Evolutionary conservation across 495 filamentous ascomycete species (phyloP).

Genomic region (Neurospora sp.): DNA sequence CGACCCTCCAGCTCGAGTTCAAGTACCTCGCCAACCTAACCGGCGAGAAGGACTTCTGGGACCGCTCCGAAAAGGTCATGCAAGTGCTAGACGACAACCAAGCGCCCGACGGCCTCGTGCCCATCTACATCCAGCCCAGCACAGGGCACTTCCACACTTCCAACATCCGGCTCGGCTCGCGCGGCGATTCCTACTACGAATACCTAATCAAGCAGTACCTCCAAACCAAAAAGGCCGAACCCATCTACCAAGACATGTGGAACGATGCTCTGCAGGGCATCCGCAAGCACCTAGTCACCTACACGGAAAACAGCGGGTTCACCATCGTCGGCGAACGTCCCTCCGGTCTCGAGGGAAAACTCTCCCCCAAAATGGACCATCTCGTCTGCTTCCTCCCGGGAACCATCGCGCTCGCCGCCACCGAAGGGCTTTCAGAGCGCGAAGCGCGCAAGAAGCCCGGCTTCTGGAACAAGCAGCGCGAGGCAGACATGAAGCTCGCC

Average conservation of each 20-base stretch:
- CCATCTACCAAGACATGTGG: slow-evolving; percentile 87
- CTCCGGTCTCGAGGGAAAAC: slow-evolving; percentile 48
- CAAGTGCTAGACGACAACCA: slow-evolving; percentile 74
- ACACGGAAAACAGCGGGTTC: slow-evolving; percentile 67
- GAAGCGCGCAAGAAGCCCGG: slow-evolving; percentile 57
- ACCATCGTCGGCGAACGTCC: slow-evolving; percentile 85
- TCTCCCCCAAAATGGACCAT: slow-evolving; percentile 95
- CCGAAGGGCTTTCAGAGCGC: slow-evolving; percentile 61
- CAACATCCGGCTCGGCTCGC: slow-evolving; percentile 84
- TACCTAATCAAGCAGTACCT: slow-evolving; percentile 96
- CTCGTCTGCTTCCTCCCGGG: slow-evolving; percentile 96
- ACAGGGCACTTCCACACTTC: slow-evolving; percentile 66
- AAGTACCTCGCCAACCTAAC: slow-evolving; percentile 96
- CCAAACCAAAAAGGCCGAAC: slow-evolving; percentile 80
- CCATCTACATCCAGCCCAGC: slow-evolving; percentile 80
- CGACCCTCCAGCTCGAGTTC: slow-evolving; percentile 88
- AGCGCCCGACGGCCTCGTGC: slow-evolving; percentile 71
- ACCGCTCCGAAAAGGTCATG: slow-evolving; percentile 82
- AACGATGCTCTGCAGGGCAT: slow-evolving; percentile 75
- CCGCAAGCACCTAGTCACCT: slow-evolving; percentile 83
- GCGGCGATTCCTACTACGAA: slow-evolving; percentile 96
- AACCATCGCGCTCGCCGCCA: slow-evolving; percentile 83
- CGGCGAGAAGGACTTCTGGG: slow-evolving; percentile 86
- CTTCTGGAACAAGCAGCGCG: slow-evolving; percentile 67
- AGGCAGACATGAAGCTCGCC: slow-evolving; percentile 78